A percentile compares a stretch with the other conserved stretches of the same genome.
These are phyloP conservation scores for Pseudogymnoascus sp. DNA, from an alignment of 2,329 filamentous ascomycete species.

Conservation along the genomic window DNA sequence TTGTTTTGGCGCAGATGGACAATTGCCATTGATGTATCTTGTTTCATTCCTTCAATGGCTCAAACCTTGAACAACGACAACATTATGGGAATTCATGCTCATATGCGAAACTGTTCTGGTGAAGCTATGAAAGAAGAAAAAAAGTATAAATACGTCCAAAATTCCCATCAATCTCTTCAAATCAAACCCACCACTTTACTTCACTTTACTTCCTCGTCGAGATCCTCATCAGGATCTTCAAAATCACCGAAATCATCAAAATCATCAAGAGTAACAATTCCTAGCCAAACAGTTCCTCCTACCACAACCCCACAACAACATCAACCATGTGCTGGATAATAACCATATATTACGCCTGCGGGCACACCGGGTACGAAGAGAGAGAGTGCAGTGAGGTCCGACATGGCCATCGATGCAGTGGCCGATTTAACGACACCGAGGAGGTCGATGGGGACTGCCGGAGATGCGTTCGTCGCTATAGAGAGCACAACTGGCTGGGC, in stretches of 20 bases:
- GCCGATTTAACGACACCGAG: not conserved
- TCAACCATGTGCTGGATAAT: not conserved
- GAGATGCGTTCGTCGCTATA: not conserved
- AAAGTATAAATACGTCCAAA: not conserved
- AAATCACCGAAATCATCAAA: not conserved
- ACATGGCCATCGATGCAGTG: not conserved
- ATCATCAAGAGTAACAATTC: not conserved
- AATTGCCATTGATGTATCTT: not conserved
- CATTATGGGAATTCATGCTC: not conserved
- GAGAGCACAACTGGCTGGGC: not conserved
- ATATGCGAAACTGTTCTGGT: not conserved
- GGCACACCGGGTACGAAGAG: not conserved
- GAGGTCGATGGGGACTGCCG: not conserved
- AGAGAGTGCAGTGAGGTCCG: not conserved
- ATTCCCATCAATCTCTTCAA: not conserved
- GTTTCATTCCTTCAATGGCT: not conserved
- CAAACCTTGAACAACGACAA: not conserved
- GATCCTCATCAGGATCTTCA: not conserved
- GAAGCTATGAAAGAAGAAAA: not conserved
- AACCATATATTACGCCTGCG: not conserved
- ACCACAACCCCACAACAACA: not conserved
- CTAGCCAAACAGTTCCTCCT: not conserved
- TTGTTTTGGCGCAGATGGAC: no score
- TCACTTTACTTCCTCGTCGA: not conserved
- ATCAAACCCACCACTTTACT: not conserved